Conservation (phyloP, 78 protist genomes). For the Trichosphaerium sp. region DNA sequence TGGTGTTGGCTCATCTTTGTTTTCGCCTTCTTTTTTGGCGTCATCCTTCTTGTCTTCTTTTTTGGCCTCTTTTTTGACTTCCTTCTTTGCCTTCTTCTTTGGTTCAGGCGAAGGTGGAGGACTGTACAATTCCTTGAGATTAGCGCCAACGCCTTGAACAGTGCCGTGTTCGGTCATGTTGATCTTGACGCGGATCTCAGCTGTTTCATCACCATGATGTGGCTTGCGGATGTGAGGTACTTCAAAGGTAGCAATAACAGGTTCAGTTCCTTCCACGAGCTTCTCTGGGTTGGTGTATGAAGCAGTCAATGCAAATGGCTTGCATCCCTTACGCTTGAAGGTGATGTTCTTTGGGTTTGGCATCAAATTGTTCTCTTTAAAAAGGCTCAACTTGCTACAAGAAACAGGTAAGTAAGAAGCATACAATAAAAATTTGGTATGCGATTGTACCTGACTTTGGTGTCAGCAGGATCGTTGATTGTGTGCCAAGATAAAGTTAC, state of each 20-base stretch:
- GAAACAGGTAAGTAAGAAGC: no score
- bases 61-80: conserved; percentile 15
- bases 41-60: background rate
- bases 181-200: conserved; percentile 61
- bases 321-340: background rate
- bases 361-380: background rate
- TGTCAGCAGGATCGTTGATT: no score
- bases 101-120: no score
- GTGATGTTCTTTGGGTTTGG: background rate
- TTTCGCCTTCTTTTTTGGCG: background rate
- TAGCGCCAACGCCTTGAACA: conserved; percentile 55
- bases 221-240: conserved; percentile 7
- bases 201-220: background rate
- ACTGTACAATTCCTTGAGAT: no score
- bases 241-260: background rate
- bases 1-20: background rate
- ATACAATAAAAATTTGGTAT: no score
- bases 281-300: background rate
- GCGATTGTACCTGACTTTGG: no score
- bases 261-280: background rate
- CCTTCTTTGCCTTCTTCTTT: conserved; percentile 32
- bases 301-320: conserved; percentile 20
- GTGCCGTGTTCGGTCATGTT: conserved; percentile 57
- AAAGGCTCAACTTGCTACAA: background rate
- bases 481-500: conserved; percentile 40